A percentile compares a stretch with the other conserved stretches of the same genome.
Conservation (phyloP, 2,329 filamentous ascomycete species). For the Neonectria magnoliae region DNA sequence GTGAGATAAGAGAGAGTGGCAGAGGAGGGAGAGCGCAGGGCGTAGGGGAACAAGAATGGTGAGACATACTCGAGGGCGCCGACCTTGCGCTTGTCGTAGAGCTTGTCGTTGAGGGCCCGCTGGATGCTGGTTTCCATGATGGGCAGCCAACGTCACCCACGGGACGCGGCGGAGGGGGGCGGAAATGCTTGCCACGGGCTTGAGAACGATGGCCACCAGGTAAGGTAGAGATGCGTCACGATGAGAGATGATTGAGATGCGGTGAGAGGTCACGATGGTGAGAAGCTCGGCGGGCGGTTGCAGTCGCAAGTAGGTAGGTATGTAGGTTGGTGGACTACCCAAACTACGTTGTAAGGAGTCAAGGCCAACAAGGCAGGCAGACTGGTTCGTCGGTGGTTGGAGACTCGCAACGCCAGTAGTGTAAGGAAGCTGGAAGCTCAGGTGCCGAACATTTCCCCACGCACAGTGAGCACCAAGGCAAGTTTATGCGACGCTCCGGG, state of each 20-base stretch:
- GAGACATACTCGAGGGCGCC: constrained; percentile 89
- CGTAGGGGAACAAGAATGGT: constrained; percentile 6
- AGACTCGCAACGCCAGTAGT: not conserved
- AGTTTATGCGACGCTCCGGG: not conserved
- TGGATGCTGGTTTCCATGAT: constrained; percentile 90
- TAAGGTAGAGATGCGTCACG: not conserved
- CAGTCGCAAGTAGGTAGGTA: not conserved
- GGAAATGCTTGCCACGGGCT: not conserved
- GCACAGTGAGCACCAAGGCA: not conserved
- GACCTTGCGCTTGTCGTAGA: constrained; percentile 97
- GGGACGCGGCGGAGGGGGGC: constrained; percentile 18
- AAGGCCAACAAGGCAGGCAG: not conserved
- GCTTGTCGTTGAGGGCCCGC: constrained; percentile 94
- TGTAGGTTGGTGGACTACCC: not conserved
- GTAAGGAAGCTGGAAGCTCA: not conserved
- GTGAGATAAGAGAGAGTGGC: not conserved
- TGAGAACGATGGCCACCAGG: not conserved
- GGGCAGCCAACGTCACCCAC: constrained; percentile 39
- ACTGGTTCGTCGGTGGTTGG: not conserved
- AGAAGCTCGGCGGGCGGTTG: not conserved
- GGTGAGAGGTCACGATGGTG: not conserved
- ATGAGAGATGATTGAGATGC: not conserved
- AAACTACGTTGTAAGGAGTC: not conserved
- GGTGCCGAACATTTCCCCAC: not conserved
- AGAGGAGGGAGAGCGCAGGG: not conserved